Evolutionary conservation across 2,329 filamentous ascomycete genomes (phyloP), one percentile per base, ranked within the genome.

Genomic region (Cryphonectria japonica): DNA sequence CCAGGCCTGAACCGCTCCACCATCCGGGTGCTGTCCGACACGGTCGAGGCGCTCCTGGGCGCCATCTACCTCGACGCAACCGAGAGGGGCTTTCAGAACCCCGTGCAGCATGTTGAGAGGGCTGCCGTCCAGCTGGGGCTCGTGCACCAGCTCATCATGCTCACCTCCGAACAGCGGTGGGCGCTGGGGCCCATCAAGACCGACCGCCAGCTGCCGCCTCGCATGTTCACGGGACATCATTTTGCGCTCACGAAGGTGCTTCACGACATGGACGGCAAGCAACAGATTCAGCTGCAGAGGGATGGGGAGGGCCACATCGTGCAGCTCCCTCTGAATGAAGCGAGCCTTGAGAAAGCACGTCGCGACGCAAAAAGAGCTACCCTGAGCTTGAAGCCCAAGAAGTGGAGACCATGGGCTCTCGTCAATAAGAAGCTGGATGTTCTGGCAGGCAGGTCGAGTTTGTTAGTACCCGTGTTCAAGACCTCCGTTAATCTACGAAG

Each of bases 1-100:
- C 26, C 52, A 2, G 57, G 14, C 2, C 5, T 13, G 0, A 65
- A 57, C 32, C 22, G 39, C 22, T 16, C 9, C 39, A 13, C 29
- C 11, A 34, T 52, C 41, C 7, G 41, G 16, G 52, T 13, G n/a
- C 41, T 71, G 57, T 68, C 70, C 9, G 60, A 65, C 14, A 69
- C 67, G 22, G 14, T 71, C 60, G 70, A 71, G 43, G 70, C 70
- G 16, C 26, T 71, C 57, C 43, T 69, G 29, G 70, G 67, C 37
- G 70, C 70, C 43, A 60, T 71, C 37, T 29, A 71, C 19, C 34
- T 62, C 34, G 70, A 71, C 37, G 70, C 67, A n/a, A 59, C 46
- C 9, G 22, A 46, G 11, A 19, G 14, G 11, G 43, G 41, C 3
- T 6, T 52, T 4, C 41, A 43, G 6, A 34, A 46, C 43, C 41